Conservation (phyloP, 305 asterid genomes). For the Solanum chacoense region DNA sequence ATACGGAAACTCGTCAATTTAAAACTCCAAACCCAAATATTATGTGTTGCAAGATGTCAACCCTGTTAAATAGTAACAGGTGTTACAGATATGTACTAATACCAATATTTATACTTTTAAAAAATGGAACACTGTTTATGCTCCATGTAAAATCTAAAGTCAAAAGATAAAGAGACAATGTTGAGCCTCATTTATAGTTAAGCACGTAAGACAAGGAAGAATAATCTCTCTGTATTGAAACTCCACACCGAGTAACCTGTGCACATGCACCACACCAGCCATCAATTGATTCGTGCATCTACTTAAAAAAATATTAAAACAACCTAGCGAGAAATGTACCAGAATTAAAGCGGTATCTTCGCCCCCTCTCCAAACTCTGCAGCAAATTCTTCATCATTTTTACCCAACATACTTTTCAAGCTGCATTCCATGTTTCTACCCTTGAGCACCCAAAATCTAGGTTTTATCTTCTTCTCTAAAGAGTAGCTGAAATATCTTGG, state of each 20-base stretch:
- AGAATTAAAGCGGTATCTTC: slow-evolving; percentile 10
- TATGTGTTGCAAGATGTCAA: not conserved
- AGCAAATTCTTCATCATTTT: slow-evolving; percentile 80
- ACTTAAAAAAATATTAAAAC: not conserved
- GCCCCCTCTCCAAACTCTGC: slow-evolving; percentile 35
- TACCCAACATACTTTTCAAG: slow-evolving; percentile 72
- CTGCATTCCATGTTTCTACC: slow-evolving; percentile 43
- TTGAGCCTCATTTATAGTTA: not conserved
- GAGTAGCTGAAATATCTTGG: slow-evolving; percentile 96
- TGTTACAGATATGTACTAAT: not conserved
- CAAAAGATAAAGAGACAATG: not conserved
- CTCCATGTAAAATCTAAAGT: not conserved
- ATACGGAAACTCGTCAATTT: not conserved
- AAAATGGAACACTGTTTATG: not conserved
- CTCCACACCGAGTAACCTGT: not conserved
- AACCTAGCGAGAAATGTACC: not conserved
- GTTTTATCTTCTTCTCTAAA: slow-evolving; percentile 84
- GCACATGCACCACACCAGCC: not conserved
- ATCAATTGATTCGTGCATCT: not conserved
- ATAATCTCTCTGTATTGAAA: not conserved
- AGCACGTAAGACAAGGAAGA: not conserved
- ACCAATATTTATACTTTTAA: not conserved
- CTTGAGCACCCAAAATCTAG: slow-evolving; percentile 62
- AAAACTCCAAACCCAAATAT: not conserved
- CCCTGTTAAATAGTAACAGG: not conserved